Percentiles rank a stretch among this genome's conserved stretches.
Evolutionary conservation across 371 early-diverging fungal species (phyloP).

Genomic region (Coemansia sp.): DNA sequence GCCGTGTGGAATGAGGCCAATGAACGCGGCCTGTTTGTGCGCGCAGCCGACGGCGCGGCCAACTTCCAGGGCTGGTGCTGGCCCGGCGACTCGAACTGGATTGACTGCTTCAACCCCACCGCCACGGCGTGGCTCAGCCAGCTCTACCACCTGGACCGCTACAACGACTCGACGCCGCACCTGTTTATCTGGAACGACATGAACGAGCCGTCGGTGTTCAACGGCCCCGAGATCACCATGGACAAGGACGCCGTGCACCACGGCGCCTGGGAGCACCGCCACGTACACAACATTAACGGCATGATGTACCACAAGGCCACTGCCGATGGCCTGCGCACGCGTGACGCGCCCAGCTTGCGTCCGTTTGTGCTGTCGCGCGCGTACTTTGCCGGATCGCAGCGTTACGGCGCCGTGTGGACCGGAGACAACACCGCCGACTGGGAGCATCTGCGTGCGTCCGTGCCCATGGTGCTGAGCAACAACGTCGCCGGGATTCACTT

Average conservation of each 20-base stretch:
- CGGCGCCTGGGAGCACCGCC: slow-evolving; percentile 57
- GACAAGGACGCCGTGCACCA: slow-evolving; percentile 48
- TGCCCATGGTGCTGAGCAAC: slow-evolving; percentile 63
- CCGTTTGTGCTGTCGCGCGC: slow-evolving; percentile 73
- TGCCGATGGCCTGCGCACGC: slow-evolving; percentile 57
- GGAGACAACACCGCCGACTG: slow-evolving; percentile 63
- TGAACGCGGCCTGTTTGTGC: slow-evolving; percentile 73
- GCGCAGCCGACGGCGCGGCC: slow-evolving; percentile 65
- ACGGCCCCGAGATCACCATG: slow-evolving; percentile 56
- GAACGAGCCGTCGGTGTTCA: slow-evolving; percentile 69
- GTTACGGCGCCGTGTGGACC: slow-evolving; percentile 67
- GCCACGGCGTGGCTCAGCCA: slow-evolving; percentile 79
- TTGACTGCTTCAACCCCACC: slow-evolving; percentile 64
- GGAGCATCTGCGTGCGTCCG: slow-evolving; percentile 57
- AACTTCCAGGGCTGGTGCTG: slow-evolving; percentile 73
- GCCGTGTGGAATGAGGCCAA: slow-evolving; percentile 75
- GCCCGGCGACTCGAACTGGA: slow-evolving; percentile 69
- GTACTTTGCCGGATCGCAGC: slow-evolving; percentile 69
- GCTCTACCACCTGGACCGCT: slow-evolving; percentile 57
- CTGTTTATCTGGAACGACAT: slow-evolving; percentile 73
- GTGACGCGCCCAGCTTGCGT: slow-evolving; percentile 61
- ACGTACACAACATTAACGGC: slow-evolving; percentile 60
- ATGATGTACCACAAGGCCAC: slow-evolving; percentile 66
- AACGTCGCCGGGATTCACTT: slow-evolving; percentile 68
- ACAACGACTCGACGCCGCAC: slow-evolving; percentile 51